Evolutionary conservation across 2,329 filamentous ascomycete genomes (phyloP).

Genomic region (Aspergillus quadrilineatus): DNA sequence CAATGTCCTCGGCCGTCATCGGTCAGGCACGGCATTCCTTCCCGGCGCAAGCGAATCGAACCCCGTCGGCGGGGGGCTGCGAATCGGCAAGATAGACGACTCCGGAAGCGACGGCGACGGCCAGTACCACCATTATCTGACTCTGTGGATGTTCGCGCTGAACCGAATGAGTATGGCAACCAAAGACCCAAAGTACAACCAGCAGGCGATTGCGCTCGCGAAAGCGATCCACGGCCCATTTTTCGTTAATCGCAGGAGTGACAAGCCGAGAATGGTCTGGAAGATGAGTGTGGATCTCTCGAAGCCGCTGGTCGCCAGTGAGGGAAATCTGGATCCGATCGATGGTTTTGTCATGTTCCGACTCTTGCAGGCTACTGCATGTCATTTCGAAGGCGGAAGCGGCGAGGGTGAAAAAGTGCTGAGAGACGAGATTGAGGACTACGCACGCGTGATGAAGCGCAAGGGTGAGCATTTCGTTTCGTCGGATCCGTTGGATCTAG

Average conservation of each 20-base stretch:
- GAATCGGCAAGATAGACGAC: conserved; percentile 57
- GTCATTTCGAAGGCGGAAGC: not conserved
- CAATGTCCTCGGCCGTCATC: conserved; percentile 52
- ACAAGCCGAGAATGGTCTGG: conserved; percentile 53
- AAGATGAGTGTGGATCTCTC: conserved; percentile 55
- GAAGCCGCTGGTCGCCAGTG: conserved; percentile 48
- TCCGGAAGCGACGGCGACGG: conserved; percentile 55
- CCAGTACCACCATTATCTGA: conserved; percentile 63
- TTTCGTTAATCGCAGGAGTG: conserved; percentile 40
- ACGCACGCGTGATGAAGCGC: conserved; percentile 49
- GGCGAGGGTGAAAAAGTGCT: conserved; percentile 37
- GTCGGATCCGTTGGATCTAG: conserved; percentile 55
- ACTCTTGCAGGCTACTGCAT: conserved; percentile 44
- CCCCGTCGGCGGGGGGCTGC: conserved; percentile 55
- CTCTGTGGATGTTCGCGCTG: conserved; percentile 63
- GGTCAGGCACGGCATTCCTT: conserved; percentile 50
- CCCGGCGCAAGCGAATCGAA: conserved; percentile 53
- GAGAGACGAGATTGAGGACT: conserved; percentile 53
- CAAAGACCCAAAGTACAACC: conserved; percentile 49
- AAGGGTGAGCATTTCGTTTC: conserved; percentile 49
- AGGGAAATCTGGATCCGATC: conserved; percentile 58
- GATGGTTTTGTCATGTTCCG: conserved; percentile 55
- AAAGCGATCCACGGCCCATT: conserved; percentile 55
- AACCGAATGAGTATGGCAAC: conserved; percentile 54
- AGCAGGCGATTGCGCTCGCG: conserved; percentile 53